Conservation (phyloP, 345 rosid genomes). For the Eucalyptus sp. region DNA sequence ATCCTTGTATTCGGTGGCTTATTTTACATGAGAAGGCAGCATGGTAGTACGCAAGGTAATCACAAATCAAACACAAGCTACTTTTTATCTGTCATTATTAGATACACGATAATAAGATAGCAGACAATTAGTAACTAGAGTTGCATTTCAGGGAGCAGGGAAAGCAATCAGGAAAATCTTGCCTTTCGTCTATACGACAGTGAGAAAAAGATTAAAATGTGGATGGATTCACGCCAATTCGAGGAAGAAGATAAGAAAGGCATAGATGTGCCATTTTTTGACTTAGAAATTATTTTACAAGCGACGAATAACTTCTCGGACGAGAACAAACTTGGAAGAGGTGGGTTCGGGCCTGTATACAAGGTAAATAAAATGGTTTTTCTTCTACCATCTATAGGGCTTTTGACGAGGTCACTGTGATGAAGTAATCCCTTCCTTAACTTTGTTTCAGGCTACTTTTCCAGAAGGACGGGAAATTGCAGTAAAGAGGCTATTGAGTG, state of each 20-base stretch:
- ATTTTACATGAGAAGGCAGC: background rate
- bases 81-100: background rate
- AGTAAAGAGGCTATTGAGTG: too few species aligned
- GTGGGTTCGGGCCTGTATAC: conserved; percentile 47
- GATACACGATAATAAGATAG: background rate
- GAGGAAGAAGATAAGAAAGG: conserved; percentile 19
- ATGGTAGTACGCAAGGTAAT: background rate
- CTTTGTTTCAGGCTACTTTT: too few species aligned
- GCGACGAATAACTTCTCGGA: conserved; percentile 38
- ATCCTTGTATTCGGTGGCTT: background rate
- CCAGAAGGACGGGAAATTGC: too few species aligned
- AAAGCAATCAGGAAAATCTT: background rate
- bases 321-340: conserved; percentile 39
- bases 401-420: too few species aligned
- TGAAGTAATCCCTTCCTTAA: too few species aligned
- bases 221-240: conserved; percentile 5
- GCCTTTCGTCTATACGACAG: conserved; percentile 6
- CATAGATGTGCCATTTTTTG: conserved; percentile 30
- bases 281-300: conserved; percentile 19
- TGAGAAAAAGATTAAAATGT: conserved; percentile 8
- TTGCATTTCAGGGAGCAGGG: conserved; percentile 1
- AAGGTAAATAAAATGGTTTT: too few species aligned
- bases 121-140: background rate
- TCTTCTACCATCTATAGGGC: too few species aligned
- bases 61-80: background rate